Base-by-base conservation (phyloP, 2,329 filamentous ascomycete genomes). In the Ophiocordyceps camponoti-saundersi region DNA sequence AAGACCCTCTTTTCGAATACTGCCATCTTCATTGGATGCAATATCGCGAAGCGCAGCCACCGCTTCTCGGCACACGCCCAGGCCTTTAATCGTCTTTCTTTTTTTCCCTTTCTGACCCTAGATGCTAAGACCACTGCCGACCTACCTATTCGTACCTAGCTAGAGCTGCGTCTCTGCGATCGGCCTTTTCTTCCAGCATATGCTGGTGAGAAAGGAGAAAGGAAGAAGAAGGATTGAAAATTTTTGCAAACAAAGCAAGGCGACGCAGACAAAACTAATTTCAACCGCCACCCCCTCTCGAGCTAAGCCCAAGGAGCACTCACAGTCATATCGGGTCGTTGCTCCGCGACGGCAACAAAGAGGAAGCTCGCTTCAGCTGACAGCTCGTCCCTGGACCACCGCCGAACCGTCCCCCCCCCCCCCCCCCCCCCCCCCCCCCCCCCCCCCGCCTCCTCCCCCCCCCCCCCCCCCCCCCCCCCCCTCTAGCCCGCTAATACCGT, bases 391-490 rank as follows among this genome's bases (percentile, higher is more conserved):
- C 20, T 47, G 18, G 10, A 12, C 32, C 41, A 29, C 42, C 32
- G 44, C 42, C 13, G 20, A 22, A n/a, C 21, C 20, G 30, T 45
- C 44, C 44, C 23, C 29, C 46, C n/a, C 41, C 46, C n/a, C 42
- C 15, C 18, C 42, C 3, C 20, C n/a, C 32, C 32, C 23, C 42
- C n/a, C n/a, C n/a, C n/a, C n/a, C n/a, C n/a, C 36, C 18, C 4
- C 36, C 20, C 36, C 20, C 36, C 16, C 46, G 15, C 43, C 32
- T 11, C 44, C 20, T 18, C 6, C 44, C 36, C 23, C 15, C 7
- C 11, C 34, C 32, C 26, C 47, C 26, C 40, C 47, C 39, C 47
- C 46, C 47, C 47, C 44, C 44, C 30, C 44, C 43, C 44, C 47
- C 30, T 29, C 40, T n/a, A n/a, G n/a, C n/a, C n/a, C n/a, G n/a